Evolutionary conservation across 208 protist species (phyloP).

Genomic region (Leishmania major): DNA sequence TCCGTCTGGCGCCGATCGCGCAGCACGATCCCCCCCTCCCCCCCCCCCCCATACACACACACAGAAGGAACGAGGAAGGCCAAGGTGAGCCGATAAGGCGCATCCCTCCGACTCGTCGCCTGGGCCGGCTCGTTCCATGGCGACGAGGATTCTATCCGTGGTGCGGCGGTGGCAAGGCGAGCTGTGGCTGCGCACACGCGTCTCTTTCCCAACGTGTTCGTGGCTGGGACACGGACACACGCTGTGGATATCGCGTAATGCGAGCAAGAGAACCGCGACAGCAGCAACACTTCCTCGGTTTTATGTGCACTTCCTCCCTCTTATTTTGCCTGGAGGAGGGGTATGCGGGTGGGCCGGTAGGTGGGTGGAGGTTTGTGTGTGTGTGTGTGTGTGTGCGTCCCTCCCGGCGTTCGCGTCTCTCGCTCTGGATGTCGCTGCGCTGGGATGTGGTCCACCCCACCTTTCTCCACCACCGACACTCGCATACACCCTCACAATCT

Average conservation of each 20-base stretch:
- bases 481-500: too few species aligned
- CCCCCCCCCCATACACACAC: too few species aligned
- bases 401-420: too few species aligned
- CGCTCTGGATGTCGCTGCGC: too few species aligned
- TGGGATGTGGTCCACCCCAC: too few species aligned
- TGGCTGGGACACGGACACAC: background rate
- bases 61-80: background rate
- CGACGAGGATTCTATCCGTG: background rate
- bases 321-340: background rate
- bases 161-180: background rate
- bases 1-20: background rate
- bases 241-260: too few species aligned
- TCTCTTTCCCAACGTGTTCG: background rate
- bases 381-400: too few species aligned
- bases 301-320: background rate
- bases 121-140: background rate
- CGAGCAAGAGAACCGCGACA: background rate
- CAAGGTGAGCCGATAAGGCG: background rate
- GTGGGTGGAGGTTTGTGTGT: too few species aligned
- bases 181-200: background rate
- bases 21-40: background rate
- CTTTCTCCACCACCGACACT: too few species aligned
- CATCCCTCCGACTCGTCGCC: background rate
- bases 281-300: too few species aligned
- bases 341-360: too few species aligned